Percentiles rank a stretch among this genome's conserved stretches.
Evolutionary conservation across 768 basidiomycete species (phyloP).

Genomic region (Lentinula boryana): DNA sequence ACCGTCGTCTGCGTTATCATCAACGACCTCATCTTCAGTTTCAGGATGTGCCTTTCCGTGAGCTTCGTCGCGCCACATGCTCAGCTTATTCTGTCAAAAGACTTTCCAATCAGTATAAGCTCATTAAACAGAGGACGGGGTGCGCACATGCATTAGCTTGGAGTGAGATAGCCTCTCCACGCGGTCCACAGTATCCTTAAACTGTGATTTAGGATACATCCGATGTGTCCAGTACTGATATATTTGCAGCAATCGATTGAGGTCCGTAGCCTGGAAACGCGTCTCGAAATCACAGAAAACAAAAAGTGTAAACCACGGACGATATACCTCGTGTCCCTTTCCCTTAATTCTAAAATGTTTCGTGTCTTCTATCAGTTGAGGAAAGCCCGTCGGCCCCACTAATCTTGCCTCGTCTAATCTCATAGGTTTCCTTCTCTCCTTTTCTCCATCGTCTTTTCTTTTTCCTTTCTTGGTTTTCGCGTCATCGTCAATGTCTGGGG

Average conservation of each 20-base stretch:
- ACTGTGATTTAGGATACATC: slow-evolving; percentile 85
- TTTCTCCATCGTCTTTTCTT: slow-evolving; percentile 19
- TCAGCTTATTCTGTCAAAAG: slow-evolving; percentile 49
- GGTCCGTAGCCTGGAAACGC: slow-evolving; percentile 61
- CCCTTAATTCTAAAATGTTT: slow-evolving; percentile 79
- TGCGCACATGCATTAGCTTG: slow-evolving; percentile 75
- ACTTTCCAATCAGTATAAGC: background rate
- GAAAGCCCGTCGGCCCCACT: slow-evolving; percentile 72
- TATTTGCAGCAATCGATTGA: slow-evolving; percentile 70
- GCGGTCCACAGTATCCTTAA: slow-evolving; percentile 77
- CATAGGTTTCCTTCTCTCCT: slow-evolving; percentile 43
- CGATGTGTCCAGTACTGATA: slow-evolving; percentile 96
- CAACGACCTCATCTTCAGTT: slow-evolving; percentile 18
- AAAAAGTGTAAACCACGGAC: background rate
- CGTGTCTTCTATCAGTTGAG: slow-evolving; percentile 66
- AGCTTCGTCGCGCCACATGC: slow-evolving; percentile 75
- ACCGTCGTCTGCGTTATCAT: slow-evolving; percentile 16
- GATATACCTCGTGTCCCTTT: slow-evolving; percentile 84
- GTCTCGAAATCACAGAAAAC: background rate
- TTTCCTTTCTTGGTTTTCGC: slow-evolving; percentile 17
- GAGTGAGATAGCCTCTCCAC: slow-evolving; percentile 89
- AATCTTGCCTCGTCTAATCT: slow-evolving; percentile 75
- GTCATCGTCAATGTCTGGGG: slow-evolving; percentile 17
- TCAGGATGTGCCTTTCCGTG: slow-evolving; percentile 23
- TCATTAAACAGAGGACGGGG: background rate